A percentile compares a stretch with the other conserved stretches of the same genome.
These are phyloP conservation scores for Annulohypoxylon moriforme DNA, from an alignment of 495 filamentous ascomycete genomes.

Conservation along the genomic window DNA sequence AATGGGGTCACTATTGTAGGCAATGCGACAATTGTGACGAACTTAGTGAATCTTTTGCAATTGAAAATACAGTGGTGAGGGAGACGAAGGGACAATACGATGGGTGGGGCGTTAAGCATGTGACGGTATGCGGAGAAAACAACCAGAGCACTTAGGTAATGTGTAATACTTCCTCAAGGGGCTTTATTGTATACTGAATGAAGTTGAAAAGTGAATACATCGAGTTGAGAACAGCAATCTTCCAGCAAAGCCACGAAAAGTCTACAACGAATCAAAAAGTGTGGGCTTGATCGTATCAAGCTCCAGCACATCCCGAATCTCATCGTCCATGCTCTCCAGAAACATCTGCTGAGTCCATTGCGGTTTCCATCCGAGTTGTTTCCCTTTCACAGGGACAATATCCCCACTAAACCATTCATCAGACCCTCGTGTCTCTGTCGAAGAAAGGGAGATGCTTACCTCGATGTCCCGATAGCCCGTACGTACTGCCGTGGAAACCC, in stretches of 20 bases:
- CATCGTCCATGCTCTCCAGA: conserved; percentile 53
- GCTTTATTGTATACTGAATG: not conserved
- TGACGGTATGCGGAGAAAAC: not conserved
- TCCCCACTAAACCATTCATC: conserved; percentile 46
- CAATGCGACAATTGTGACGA: no score
- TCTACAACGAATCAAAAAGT: conserved; percentile 33
- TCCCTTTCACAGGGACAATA: conserved; percentile 47
- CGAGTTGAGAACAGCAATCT: not conserved
- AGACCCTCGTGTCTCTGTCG: conserved; percentile 9
- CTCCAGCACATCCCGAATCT: conserved; percentile 49
- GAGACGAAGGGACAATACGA: no score
- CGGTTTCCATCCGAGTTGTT: conserved; percentile 52
- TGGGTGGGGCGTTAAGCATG: no score
- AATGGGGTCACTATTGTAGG: no score
- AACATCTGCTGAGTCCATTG: conserved; percentile 51
- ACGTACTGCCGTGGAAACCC: conserved; percentile 45
- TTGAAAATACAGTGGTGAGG: no score
- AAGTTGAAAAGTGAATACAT: not conserved
- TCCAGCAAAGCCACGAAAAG: not conserved
- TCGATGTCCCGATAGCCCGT: conserved; percentile 46
- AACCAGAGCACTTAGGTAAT: no score
- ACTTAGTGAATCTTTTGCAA: no score
- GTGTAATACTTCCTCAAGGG: not conserved
- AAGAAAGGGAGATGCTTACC: conserved; percentile 34
- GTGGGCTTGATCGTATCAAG: conserved; percentile 50